Evolutionary conservation across 2,329 filamentous ascomycete genomes (phyloP).

Genomic region (Epichloe elymi): DNA sequence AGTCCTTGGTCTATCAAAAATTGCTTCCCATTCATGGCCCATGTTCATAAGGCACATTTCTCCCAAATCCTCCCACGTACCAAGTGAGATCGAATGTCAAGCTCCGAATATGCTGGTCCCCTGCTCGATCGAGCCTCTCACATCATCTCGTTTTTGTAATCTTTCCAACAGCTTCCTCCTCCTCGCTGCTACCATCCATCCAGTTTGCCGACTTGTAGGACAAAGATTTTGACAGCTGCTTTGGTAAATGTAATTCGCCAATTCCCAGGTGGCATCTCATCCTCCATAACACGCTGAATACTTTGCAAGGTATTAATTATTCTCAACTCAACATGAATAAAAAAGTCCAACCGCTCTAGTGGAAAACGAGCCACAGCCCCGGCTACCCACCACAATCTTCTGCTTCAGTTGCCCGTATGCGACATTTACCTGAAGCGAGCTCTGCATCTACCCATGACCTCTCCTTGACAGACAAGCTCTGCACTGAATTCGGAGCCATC

Average conservation of each 20-base stretch:
- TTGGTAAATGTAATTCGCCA: background rate
- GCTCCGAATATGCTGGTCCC: background rate
- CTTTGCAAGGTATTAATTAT: conserved; percentile 3
- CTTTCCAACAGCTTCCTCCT: background rate
- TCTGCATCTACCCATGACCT: conserved; percentile 95
- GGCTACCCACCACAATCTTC: background rate
- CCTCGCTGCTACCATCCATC: background rate
- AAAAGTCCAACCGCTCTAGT: background rate
- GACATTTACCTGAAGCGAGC: conserved; percentile 60
- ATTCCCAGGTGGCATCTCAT: background rate
- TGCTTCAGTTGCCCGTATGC: background rate
- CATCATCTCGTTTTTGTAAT: background rate
- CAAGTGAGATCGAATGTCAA: background rate
- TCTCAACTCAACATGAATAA: background rate
- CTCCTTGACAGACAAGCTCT: conserved; percentile 95
- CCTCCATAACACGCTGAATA: background rate
- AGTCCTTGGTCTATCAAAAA: conserved; percentile 1
- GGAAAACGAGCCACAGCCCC: background rate
- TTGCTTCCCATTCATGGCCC: background rate
- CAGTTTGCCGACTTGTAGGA: background rate
- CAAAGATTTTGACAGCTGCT: background rate
- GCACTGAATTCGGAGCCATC: conserved; percentile 97
- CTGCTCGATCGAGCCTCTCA: background rate
- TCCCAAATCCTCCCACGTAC: background rate
- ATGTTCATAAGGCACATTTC: conserved; percentile 1